Evolutionary conservation across 108 stramenopile species (phyloP), one percentile per base, ranked within the genome.

Genomic region (Halocafeteria seosinensis): DNA sequence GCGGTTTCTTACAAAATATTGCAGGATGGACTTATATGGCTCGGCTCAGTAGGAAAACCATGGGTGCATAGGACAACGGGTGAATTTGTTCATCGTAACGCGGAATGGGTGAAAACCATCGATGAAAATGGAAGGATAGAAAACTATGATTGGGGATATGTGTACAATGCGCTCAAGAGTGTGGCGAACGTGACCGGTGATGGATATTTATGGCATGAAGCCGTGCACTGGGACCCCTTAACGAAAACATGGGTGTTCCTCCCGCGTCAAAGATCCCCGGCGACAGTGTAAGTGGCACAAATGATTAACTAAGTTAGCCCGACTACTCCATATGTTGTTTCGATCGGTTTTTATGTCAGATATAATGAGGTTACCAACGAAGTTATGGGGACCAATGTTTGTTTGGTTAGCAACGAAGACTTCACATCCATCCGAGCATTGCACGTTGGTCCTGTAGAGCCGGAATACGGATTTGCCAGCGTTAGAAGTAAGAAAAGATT

Each of bases 161-260:
- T 61, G 3, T 67, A 63, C 0, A 60, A 32, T 3, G 66, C 66
- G 1, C 36, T 67, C 9, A 35, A 38, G 0, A 31, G 37, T 3
- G 66, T 60, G 2, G 42, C 66, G 0, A 34, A 34, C 1, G 61
- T 27, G 24, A 61, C 62, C 4, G 57, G 28, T 21, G 32, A 17
- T 8, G 42, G 37, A 6, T 67, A 67, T 33, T 34, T 67, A 31
- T 67, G 66, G 66, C 66, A 67, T 60, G 66, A 67, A 28, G 66
- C 66, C 38, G 37, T 67, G 34, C 34, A 62, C 3, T 67, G 36
- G 35, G 65, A 31, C 30, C 36, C 61, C 11, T 29, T 28, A 30
- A 63, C n/a, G n/a, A 37, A 60, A 17, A 6, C 23, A 42, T 67
- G 66, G 66, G 25, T 65, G 50, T 32, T 67, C 37, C 24, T 62